Evolutionary conservation across 2,329 filamentous ascomycete species (phyloP), one percentile per base, ranked within the genome.

Genomic region (Clonostachys sp.): DNA sequence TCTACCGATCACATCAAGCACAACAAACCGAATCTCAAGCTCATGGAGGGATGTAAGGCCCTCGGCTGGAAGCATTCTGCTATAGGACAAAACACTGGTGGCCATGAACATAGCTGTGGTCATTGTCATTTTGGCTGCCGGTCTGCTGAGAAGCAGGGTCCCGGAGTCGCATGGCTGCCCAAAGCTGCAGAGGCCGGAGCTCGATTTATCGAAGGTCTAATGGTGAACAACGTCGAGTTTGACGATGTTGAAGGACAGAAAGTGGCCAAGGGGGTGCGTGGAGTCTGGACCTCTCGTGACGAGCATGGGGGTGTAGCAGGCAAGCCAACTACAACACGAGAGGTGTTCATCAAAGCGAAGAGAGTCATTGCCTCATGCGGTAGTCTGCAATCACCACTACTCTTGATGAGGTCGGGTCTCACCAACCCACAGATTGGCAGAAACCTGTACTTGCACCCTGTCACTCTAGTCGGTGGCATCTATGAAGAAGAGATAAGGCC

Each of bases 71-170:
- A 72, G 36, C 80, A 82, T 4, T 81, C 80, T 43, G 64, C 76
- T 1, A 84, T 89, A 4, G 86, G 87, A 1, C 87, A 91, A 58
- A 95, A 94, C 59, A 86, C 81, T 0, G 86, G 81, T 5, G 80
- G 84, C 2, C 67, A 72, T 8, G 75, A 80, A 5, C 44, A 44
- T 87, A 94, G 83, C 54, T 90, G 87, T 58, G 83, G 83, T 5
- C 68, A 72, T 51, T 81, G 77, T 57, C 62, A 66, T 14, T 51
- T 77, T 36, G 77, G 77, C 3, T 81, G 77, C 53, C 77, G 78
- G n/a, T 77, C 77, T 2, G 79, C 75, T 41, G 80, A 81, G 49
- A 94, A 95, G 67, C 83, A 87, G 61, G 87, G 89, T 0, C 85
- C 89, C 0, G 78, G 77, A 0, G 81, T 87, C 18, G 81, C 81